Conservation (phyloP, 148 eudicot genomes). For the Amaranthus cruentus region DNA sequence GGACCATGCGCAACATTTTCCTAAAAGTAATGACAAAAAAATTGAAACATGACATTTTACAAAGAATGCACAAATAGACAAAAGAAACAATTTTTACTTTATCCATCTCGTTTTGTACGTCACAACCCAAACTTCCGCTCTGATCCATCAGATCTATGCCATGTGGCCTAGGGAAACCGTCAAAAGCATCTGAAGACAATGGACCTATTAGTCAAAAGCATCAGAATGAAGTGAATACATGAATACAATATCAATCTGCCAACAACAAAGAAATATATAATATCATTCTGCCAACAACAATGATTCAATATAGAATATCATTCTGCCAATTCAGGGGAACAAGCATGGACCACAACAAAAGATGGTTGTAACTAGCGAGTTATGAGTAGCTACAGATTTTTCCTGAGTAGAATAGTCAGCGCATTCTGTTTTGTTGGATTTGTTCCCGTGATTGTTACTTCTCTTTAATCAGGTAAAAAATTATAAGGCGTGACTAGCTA, state of each 20-base stretch:
- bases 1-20: slow-evolving; percentile 27
- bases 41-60: neutral
- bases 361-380: neutral
- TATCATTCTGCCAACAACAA: neutral
- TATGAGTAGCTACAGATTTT: neutral
- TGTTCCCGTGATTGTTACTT: neutral
- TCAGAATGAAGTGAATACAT: neutral
- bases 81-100: slow-evolving; percentile 32
- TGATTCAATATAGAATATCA: neutral
- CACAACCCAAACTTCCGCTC: slow-evolving; percentile 20
- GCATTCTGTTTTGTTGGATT: neutral
- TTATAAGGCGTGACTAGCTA: neutral
- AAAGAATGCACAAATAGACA: neutral
- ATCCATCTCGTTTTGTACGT: slow-evolving; percentile 18
- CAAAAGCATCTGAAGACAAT: slow-evolving; percentile 15
- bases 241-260: neutral
- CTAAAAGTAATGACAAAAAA: slow-evolving; percentile 11
- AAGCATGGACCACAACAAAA: neutral
- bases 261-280: neutral
- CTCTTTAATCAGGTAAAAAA: neutral
- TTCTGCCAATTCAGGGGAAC: neutral
- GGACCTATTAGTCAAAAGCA: neutral
- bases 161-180: slow-evolving; percentile 22
- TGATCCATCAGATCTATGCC: slow-evolving; percentile 7
- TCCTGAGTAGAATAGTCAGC: neutral